These are phyloP conservation scores for Neofusicoccum ribis DNA, from an alignment of 2,329 filamentous ascomycete species.

Conservation along the genomic window DNA sequence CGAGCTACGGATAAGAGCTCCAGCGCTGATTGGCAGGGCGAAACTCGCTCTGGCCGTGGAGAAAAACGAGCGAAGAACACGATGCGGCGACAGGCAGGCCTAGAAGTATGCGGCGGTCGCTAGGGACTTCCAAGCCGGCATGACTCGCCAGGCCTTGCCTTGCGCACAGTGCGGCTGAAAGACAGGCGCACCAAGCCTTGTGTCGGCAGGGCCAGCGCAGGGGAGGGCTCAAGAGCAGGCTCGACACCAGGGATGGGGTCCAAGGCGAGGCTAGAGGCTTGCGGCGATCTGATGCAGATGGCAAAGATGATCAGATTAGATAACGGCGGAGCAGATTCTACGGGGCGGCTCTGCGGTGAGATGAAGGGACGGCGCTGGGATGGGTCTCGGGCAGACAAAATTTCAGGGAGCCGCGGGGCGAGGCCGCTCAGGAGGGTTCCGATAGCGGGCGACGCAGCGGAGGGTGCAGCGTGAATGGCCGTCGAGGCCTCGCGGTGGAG, in stretches of 20 bases:
- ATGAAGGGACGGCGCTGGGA: not conserved
- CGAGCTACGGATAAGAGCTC: too few species aligned
- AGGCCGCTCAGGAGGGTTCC: not conserved
- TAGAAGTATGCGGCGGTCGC: not conserved
- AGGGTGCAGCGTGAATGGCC: not conserved
- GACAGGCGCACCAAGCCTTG: not conserved
- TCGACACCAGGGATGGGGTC: not conserved
- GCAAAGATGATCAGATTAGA: constrained; percentile 16
- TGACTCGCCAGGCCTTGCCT: not conserved
- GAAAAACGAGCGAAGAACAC: not conserved
- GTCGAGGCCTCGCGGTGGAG: not conserved
- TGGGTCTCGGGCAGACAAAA: not conserved
- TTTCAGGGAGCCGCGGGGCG: not conserved
- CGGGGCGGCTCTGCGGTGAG: not conserved
- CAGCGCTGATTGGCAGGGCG: too few species aligned
- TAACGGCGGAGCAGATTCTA: not conserved
- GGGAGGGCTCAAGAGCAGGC: not conserved
- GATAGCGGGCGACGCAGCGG: not conserved
- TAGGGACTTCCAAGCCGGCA: not conserved
- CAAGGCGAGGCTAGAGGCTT: too few species aligned
- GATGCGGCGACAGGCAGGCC: not conserved
- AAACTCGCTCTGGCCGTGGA: too few species aligned
- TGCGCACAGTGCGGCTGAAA: not conserved
- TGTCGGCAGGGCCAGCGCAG: not conserved
- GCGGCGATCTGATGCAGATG: not conserved